A percentile compares a stretch with the other conserved stretches of the same genome.
Evolutionary conservation across 2,329 filamentous ascomycete genomes (phyloP).

Genomic region (Metarhizium brunneum): DNA sequence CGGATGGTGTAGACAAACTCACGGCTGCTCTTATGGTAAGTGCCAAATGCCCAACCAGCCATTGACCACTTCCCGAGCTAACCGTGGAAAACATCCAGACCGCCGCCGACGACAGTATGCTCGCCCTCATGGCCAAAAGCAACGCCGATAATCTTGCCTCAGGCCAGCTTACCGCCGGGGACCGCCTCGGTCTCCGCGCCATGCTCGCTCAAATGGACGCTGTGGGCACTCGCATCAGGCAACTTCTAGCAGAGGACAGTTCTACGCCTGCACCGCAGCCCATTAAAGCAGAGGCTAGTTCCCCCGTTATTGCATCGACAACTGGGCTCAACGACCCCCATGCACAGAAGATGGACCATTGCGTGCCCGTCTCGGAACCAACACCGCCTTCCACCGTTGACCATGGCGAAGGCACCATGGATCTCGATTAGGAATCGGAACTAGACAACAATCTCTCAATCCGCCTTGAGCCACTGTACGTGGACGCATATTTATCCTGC

Average conservation of each 20-base stretch:
- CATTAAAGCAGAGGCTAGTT: constrained; percentile 14
- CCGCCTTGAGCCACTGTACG: neutral
- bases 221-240: constrained; percentile 32
- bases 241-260: constrained; percentile 26
- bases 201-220: constrained; percentile 39
- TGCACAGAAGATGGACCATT: constrained; percentile 20
- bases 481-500: neutral
- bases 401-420: constrained; percentile 28
- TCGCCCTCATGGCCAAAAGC: constrained; percentile 40
- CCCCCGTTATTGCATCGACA: constrained; percentile 17
- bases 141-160: constrained; percentile 32
- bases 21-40: constrained; percentile 55
- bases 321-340: constrained; percentile 8
- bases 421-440: constrained; percentile 23
- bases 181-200: constrained; percentile 36
- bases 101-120: constrained; percentile 32
- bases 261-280: constrained; percentile 10
- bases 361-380: constrained; percentile 25
- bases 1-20: constrained; percentile 42
- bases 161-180: constrained; percentile 29
- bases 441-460: neutral
- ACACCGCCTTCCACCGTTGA: constrained; percentile 31
- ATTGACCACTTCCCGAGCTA: neutral
- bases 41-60: constrained; percentile 10
- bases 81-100: constrained; percentile 21